Evolutionary conservation across 257 asterid genomes (phyloP), one percentile per base, ranked within the genome.

Genomic region (Salvia rosmarinus): DNA sequence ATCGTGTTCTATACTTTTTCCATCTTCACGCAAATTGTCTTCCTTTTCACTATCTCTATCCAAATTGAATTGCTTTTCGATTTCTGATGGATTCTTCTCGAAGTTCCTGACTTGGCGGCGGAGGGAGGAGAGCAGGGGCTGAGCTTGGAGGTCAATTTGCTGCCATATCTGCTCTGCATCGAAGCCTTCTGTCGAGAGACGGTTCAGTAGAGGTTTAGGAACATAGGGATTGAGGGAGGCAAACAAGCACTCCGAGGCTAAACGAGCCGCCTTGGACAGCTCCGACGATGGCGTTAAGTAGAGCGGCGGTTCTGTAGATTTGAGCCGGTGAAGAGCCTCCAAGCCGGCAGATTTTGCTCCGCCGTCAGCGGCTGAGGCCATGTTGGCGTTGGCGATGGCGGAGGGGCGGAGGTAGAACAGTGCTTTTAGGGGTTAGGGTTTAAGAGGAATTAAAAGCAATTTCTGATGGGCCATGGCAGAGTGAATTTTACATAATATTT

Each of bases 111-210:
- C 73, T 37, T 85, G 89, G 46, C 90, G 93, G 50, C 85, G 84
- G 35, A 88, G 85, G 32, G 88, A 84, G 40, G 89, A 59, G 32
- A 91, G 75, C 72, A 89, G 63, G 3, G 96, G 95, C 78, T 85
- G 86, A 4, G 94, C 72, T 76, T 95, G 98, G 34, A 90, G 80
- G 82, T 91, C 98, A 44, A 95, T 87, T 81, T 91, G 99, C 85
- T 88, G 97, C 99, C 98, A 92, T 21, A 90, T 85, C 77, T 92
- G 97, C 73, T 90, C 97, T 10, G 79, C 75, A 10, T 82, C 83
- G 46, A 75, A 82, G 0, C 93, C 95, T 47, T 95, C 82, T 0
- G 91, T 85, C 25, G 82, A 68, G 7, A 95, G 89, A 6, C 83
- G 82, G 50, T 44, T 52, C 25, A 95, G 82, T 3, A 89, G 89